These are phyloP conservation scores for Stemphylium beticola DNA, from an alignment of 2,329 filamentous ascomycete genomes.

Conservation along the genomic window DNA sequence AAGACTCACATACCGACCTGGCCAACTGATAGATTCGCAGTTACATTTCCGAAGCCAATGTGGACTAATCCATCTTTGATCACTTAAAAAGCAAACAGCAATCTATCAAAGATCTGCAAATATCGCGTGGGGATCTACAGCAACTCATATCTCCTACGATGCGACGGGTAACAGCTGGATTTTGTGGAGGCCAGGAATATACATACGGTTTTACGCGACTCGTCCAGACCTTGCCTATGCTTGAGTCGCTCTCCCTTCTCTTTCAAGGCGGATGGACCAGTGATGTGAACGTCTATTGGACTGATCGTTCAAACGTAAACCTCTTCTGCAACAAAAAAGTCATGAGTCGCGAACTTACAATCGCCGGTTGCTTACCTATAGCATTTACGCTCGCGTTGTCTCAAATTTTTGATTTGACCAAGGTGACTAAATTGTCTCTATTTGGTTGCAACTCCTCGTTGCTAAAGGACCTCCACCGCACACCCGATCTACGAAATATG, in stretches of 20 bases:
- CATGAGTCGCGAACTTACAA: background rate
- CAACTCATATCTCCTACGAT: background rate
- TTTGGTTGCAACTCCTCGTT: background rate
- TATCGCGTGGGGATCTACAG: background rate
- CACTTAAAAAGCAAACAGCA: background rate
- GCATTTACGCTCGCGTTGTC: background rate
- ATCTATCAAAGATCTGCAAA: background rate
- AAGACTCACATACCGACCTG: background rate
- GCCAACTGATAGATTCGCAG: background rate
- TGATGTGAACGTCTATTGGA: background rate
- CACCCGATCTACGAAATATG: background rate
- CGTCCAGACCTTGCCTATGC: background rate
- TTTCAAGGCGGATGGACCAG: background rate
- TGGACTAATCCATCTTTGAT: background rate
- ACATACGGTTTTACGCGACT: background rate
- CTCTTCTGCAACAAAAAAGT: background rate
- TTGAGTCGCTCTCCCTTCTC: conserved; percentile 6
- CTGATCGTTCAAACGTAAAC: background rate
- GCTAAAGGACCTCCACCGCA: background rate
- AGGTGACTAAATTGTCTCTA: conserved; percentile 5
- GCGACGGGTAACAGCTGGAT: background rate
- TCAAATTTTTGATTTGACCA: conserved; percentile 4
- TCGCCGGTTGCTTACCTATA: conserved; percentile 4
- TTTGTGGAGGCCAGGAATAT: background rate
- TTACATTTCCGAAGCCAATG: background rate